Evolutionary conservation across 257 asterid species (phyloP), one percentile per base, ranked within the genome.

Genomic region (Schizonepeta tenuifolia): DNA sequence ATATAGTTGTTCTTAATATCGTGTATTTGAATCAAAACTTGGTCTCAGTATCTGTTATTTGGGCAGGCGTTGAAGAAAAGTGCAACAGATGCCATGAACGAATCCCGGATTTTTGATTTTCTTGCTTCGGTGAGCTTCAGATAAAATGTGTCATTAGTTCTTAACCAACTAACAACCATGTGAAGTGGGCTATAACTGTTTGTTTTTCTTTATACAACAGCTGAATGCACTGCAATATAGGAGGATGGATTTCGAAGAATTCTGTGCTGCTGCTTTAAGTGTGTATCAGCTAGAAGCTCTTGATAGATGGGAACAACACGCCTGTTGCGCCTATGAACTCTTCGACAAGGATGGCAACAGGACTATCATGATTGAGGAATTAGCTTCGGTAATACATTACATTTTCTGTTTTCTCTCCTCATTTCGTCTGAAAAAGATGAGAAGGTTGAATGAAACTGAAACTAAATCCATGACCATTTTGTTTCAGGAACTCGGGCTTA

Each of bases 201-300:
- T 67, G 10, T 40, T 20, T 68, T 75, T 41, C 71, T 22, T 73
- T 64, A 1, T 7, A 12, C 22, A 67, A 65, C 80, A 93, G 98
- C 90, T 93, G 57, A 91, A 84, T 78, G 96, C 92, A 21, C 97
- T 93, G 62, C 96, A 93, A 65, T 93, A 93, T 73, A 81, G 98
- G 85, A 89, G 96, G 77, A 93, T 93, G 98, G 92, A 93, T 81
- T 93, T 90, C 28, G 98, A 91, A 80, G 98, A 93, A 76, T 90
- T 93, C 82, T 93, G 97, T 59, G 93, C 98, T 2, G 96, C 98
- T 41, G 85, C 91, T 35, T 76, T 75, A 67, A 93, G 97, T 53
- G 96, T 93, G 4, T 82, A 91, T 82, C 97, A 93, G 82, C 79
- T 91, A 26, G 98, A 93, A 83, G 92, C 96, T 77, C 90, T 86